A percentile compares a stretch with the other conserved stretches of the same genome.
Evolutionary conservation across 1,284 basidiomycete genomes (phyloP).

Genomic region (Cryptococcus jaspeensis): DNA sequence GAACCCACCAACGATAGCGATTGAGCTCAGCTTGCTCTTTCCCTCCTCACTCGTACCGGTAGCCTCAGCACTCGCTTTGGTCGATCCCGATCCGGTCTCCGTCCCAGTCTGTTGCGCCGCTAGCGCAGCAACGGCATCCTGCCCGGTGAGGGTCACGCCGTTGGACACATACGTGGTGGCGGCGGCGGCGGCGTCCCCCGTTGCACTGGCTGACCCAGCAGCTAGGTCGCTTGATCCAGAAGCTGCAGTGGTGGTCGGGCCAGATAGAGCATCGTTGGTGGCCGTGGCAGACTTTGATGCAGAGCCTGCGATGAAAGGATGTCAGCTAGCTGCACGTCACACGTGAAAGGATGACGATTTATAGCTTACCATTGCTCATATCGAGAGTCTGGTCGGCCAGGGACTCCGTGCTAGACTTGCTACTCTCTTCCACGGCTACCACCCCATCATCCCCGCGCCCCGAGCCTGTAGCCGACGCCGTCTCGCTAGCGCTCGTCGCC

Average conservation of each 20-base stretch:
- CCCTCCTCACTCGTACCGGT: constrained; percentile 36
- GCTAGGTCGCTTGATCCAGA: background rate
- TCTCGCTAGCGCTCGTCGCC: too few species aligned
- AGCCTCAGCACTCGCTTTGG: background rate
- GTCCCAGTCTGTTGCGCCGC: background rate
- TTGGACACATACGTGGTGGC: background rate
- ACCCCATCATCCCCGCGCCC: too few species aligned
- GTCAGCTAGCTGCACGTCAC: too few species aligned
- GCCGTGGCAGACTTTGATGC: too few species aligned
- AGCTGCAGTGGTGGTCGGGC: background rate
- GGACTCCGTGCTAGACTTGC: too few species aligned
- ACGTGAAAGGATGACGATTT: too few species aligned
- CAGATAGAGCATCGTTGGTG: background rate
- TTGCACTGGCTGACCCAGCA: too few species aligned
- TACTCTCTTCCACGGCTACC: too few species aligned
- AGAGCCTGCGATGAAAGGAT: too few species aligned
- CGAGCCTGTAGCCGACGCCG: too few species aligned
- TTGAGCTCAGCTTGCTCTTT: constrained; percentile 39
- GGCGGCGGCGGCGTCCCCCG: background rate
- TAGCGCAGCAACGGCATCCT: constrained; percentile 5
- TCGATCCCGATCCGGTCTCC: constrained; percentile 2
- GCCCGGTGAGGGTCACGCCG: constrained; percentile 3
- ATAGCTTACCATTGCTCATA: too few species aligned
- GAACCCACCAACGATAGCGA: constrained; percentile 25
- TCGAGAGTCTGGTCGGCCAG: too few species aligned